Percentiles rank a stretch among this genome's conserved stretches.
phyloP scores from a whole-genome alignment of 1,139 yeast species.

The Sugiyamaella xylanicola region DNA sequence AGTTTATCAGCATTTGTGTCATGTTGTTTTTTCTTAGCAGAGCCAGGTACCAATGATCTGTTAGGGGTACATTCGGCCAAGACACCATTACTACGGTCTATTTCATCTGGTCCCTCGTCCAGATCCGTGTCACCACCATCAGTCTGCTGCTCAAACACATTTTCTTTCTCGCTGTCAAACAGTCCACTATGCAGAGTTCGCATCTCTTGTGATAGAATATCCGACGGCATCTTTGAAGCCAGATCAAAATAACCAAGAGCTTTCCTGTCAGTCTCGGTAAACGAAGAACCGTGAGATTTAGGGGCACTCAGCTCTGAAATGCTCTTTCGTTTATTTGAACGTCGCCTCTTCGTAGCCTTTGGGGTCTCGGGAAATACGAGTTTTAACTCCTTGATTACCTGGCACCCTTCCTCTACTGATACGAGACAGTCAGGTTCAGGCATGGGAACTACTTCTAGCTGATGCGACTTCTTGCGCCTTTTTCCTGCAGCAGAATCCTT shows the following conservation, averaged over 20 bases:
- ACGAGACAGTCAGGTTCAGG: conserved; percentile 4
- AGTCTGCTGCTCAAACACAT: not conserved
- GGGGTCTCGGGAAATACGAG: conserved; percentile 16
- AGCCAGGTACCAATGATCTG: not conserved
- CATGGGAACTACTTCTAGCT: not conserved
- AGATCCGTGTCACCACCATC: conserved; percentile 9
- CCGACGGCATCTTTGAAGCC: conserved; percentile 18
- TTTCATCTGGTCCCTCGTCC: conserved; percentile 1
- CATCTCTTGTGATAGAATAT: conserved; percentile 12
- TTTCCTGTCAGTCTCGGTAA: not conserved
- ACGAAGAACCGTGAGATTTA: not conserved
- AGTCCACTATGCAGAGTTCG: conserved; percentile 1
- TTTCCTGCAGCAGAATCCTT: not conserved
- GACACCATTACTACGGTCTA: too few relatives aligned
- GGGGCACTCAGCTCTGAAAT: not conserved
- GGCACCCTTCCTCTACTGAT: conserved; percentile 16
- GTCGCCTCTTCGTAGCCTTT: not conserved
- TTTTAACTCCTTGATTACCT: conserved; percentile 11
- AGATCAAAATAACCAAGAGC: not conserved
- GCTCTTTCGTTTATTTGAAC: not conserved
- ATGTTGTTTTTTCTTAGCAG: not conserved
- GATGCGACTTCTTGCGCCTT: not conserved
- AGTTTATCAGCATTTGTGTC: too few relatives aligned
- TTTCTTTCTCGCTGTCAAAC: conserved; percentile 3
- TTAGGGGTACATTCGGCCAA: not conserved